A percentile compares a stretch with the other conserved stretches of the same genome.
These are phyloP conservation scores for Globisporangium parvum DNA, from an alignment of 352 stramenopile genomes.

Conservation along the genomic window DNA sequence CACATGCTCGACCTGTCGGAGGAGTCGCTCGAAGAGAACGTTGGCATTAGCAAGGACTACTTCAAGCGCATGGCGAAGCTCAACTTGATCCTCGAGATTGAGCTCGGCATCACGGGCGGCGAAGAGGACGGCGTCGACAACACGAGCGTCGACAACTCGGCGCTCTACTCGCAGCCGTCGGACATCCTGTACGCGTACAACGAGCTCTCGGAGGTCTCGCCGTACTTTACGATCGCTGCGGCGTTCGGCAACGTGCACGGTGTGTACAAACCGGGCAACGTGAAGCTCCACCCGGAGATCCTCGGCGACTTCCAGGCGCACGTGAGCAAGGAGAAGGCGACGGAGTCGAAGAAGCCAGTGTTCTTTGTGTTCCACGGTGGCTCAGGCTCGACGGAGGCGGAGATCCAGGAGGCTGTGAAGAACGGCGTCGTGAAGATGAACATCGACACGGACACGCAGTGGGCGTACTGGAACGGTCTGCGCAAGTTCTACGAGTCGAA, in stretches of 20 bases:
- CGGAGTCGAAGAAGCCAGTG: conserved; percentile 92
- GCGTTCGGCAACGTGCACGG: conserved; percentile 97
- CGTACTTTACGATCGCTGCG: conserved; percentile 95
- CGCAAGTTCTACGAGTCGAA: conserved; percentile 96
- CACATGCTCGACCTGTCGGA: conserved; percentile 99
- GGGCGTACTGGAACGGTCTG: conserved; percentile 98
- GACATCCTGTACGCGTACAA: conserved; percentile 96
- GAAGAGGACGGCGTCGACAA: conserved; percentile 99
- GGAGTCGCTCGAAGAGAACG: conserved; percentile 97
- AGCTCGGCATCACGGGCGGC: conserved; percentile 97
- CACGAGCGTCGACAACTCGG: conserved; percentile 90
- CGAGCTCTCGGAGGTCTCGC: conserved; percentile 87
- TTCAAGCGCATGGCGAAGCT: conserved; percentile 96
- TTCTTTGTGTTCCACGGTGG: conserved; percentile 99
- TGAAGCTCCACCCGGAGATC: conserved; percentile 97
- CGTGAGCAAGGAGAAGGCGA: conserved; percentile 58
- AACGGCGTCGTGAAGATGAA: conserved; percentile 99
- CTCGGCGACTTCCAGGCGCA: conserved; percentile 95
- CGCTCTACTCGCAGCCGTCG: conserved; percentile 91
- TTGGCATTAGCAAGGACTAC: conserved; percentile 96
- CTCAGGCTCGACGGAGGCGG: conserved; percentile 93
- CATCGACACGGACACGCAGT: conserved; percentile 99
- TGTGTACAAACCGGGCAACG: conserved; percentile 98
- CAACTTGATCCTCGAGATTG: conserved; percentile 96
- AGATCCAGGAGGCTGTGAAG: conserved; percentile 96